A percentile compares a stretch with the other conserved stretches of the same genome.
These are phyloP conservation scores for Trebouxia sp. DNA, from an alignment of 139 green algal species.

Conservation along the genomic window DNA sequence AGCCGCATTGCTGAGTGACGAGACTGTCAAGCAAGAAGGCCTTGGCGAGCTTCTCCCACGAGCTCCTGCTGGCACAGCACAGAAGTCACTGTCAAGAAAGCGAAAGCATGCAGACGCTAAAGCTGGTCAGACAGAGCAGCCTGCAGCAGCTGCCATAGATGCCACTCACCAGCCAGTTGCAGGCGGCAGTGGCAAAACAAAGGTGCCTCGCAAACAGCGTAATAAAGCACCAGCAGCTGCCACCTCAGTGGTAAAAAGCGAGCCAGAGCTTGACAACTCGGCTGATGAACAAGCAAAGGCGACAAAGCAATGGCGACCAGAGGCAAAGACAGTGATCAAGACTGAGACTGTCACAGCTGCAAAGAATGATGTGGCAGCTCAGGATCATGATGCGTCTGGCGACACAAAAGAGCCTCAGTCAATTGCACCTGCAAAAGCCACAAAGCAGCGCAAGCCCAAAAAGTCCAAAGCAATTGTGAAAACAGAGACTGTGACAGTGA, in stretches of 20 bases:
- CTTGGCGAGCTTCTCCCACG: too few relatives aligned
- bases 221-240: neutral
- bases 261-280: neutral
- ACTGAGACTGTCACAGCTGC: neutral
- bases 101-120: too few relatives aligned
- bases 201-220: too few relatives aligned
- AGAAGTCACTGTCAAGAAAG: too few relatives aligned
- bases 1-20: neutral
- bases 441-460: neutral
- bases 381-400: neutral
- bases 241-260: too few relatives aligned
- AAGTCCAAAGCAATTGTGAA: neutral
- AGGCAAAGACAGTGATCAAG: conserved; percentile 9
- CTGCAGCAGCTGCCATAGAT: too few relatives aligned
- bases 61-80: too few relatives aligned
- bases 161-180: too few relatives aligned
- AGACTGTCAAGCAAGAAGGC: conserved; percentile 5
- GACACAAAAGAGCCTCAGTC: neutral
- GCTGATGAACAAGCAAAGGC: neutral
- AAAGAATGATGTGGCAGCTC: neutral
- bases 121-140: too few relatives aligned
- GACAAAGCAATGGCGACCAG: neutral
- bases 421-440: neutral
- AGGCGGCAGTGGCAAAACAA: too few relatives aligned
- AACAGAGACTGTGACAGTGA: neutral